phyloP scores from a whole-genome alignment of 352 stramenopile species.

The Phytophthora ohioensis region DNA sequence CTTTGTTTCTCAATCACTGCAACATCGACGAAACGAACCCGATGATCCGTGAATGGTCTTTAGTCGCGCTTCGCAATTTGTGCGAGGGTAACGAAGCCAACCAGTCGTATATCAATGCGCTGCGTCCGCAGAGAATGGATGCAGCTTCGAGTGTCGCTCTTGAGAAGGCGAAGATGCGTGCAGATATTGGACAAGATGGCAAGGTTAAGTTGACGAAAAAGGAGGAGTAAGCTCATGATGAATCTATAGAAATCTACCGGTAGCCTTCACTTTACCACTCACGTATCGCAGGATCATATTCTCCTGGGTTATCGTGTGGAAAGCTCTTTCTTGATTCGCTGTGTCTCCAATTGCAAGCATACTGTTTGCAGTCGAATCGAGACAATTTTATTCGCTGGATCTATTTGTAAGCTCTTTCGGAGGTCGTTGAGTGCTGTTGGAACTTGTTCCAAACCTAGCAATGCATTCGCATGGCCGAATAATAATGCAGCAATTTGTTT shows the following conservation, averaged over 20 bases:
- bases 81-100: conserved; percentile 83
- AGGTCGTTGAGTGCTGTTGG: conserved; percentile 30
- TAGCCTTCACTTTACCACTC: background rate
- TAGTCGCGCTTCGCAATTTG: conserved; percentile 89
- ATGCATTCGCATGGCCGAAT: conserved; percentile 30
- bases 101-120: conserved; percentile 37
- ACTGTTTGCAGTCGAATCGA: conserved; percentile 32
- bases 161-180: conserved; percentile 45
- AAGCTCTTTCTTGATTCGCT: conserved; percentile 24
- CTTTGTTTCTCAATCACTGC: conserved; percentile 91
- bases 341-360: conserved; percentile 26
- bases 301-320: no score
- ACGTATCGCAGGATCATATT: no score
- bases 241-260: background rate
- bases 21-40: conserved; percentile 90
- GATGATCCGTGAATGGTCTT: conserved; percentile 90
- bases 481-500: conserved; percentile 34
- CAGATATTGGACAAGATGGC: conserved; percentile 40
- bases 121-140: conserved; percentile 66
- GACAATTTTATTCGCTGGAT: conserved; percentile 30
- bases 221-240: conserved; percentile 7
- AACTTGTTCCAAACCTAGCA: conserved; percentile 25
- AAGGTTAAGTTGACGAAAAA: conserved; percentile 40
- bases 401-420: conserved; percentile 18
- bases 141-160: conserved; percentile 24